Conservation (phyloP, 352 stramenopile species). For the Lagenidium giganteum region DNA sequence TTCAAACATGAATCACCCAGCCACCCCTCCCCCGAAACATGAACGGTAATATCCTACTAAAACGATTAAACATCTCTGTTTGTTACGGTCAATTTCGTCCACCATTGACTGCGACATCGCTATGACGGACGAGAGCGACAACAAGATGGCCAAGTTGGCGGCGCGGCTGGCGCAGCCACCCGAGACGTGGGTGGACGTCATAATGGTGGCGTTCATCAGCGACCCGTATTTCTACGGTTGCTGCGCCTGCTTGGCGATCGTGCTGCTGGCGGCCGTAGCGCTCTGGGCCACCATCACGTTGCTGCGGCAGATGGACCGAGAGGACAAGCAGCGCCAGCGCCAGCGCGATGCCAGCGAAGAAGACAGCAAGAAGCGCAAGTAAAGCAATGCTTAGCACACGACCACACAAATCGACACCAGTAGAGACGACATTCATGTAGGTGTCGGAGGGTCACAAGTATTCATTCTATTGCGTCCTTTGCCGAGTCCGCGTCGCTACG, state of each 20-base stretch:
- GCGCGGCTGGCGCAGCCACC: slow-evolving; percentile 37
- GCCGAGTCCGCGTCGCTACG: too few species aligned
- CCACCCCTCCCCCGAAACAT: too few species aligned
- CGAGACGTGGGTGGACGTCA: slow-evolving; percentile 43
- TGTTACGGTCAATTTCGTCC: too few species aligned
- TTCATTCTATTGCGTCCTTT: too few species aligned
- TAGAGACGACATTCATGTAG: too few species aligned
- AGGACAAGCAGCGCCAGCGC: slow-evolving; percentile 35
- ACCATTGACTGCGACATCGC: too few species aligned
- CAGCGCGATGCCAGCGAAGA: neutral
- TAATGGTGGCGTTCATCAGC: slow-evolving; percentile 37
- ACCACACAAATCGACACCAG: neutral
- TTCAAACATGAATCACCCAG: too few species aligned
- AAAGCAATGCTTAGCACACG: neutral
- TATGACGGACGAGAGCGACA: too few species aligned
- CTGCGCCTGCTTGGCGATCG: slow-evolving; percentile 30
- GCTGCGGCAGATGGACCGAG: slow-evolving; percentile 45
- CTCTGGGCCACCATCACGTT: slow-evolving; percentile 56
- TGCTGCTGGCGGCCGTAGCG: slow-evolving; percentile 30
- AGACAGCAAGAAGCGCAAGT: slow-evolving; percentile 3
- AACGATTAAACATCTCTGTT: slow-evolving; percentile 9
- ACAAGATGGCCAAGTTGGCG: too few species aligned
- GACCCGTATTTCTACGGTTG: slow-evolving; percentile 44
- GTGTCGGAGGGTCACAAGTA: too few species aligned
- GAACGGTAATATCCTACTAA: neutral